Evolutionary conservation across 2,329 filamentous ascomycete genomes (phyloP).

Genomic region (Phialophora expanda): DNA sequence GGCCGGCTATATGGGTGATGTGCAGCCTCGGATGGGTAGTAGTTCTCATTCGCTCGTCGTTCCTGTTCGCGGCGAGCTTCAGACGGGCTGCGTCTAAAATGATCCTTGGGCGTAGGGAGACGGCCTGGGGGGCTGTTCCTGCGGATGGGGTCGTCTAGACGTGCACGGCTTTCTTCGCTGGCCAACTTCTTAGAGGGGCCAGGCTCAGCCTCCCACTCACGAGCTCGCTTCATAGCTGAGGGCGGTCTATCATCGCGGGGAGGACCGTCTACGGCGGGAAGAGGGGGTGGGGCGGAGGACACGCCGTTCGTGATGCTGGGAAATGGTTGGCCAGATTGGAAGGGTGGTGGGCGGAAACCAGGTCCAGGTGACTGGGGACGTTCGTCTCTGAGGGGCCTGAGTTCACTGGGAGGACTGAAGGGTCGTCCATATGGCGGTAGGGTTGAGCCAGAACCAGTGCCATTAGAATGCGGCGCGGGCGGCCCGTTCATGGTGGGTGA

Average conservation of each 20-base stretch:
- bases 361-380: slow-evolving; percentile 90
- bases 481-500: slow-evolving; percentile 64
- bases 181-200: slow-evolving; percentile 76
- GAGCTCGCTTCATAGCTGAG: slow-evolving; percentile 80
- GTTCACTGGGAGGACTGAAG: slow-evolving; percentile 81
- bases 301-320: slow-evolving; percentile 71
- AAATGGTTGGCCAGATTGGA: slow-evolving; percentile 73
- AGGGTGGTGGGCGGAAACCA: slow-evolving; percentile 80
- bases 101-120: slow-evolving; percentile 70
- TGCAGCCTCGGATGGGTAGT: slow-evolving; percentile 90
- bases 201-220: slow-evolving; percentile 90
- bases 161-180: slow-evolving; percentile 84
- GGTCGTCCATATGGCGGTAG: slow-evolving; percentile 75
- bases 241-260: slow-evolving; percentile 76
- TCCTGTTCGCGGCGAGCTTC: slow-evolving; percentile 67
- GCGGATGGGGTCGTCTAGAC: slow-evolving; percentile 82
- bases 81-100: slow-evolving; percentile 75
- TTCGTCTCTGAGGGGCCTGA: slow-evolving; percentile 80
- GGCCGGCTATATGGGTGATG: slow-evolving; percentile 74
- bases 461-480: slow-evolving; percentile 56
- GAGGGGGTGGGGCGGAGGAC: slow-evolving; percentile 51
- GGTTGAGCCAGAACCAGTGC: slow-evolving; percentile 60
- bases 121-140: slow-evolving; percentile 65
- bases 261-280: slow-evolving; percentile 68
- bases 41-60: slow-evolving; percentile 75